These are phyloP conservation scores for Parasarocladium wereldwijsianum DNA, from an alignment of 2,329 filamentous ascomycete species.

Conservation along the genomic window DNA sequence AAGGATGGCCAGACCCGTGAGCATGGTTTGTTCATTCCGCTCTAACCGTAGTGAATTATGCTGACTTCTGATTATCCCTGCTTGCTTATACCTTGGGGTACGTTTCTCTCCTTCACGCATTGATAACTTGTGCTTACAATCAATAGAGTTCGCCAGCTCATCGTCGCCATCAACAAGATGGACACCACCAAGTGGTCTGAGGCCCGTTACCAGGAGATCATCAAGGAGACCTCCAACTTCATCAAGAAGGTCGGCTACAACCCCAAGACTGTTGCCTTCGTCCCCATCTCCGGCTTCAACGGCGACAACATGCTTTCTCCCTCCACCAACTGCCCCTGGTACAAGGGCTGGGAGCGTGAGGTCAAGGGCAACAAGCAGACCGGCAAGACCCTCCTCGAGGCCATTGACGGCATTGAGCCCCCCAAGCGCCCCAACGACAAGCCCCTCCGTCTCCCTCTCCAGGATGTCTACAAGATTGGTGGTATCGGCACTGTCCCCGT, in stretches of 20 bases:
- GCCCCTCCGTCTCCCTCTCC: constrained; percentile 98
- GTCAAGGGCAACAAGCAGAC: constrained; percentile 59
- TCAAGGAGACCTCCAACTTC: constrained; percentile 99
- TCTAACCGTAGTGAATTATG: no score
- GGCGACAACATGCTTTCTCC: constrained; percentile 97
- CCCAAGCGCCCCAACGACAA: constrained; percentile 93
- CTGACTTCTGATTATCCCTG: no score
- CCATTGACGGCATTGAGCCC: constrained; percentile 90
- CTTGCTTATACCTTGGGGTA: constrained; percentile 99
- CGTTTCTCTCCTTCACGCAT: no score
- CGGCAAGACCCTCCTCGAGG: constrained; percentile 98
- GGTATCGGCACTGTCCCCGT: constrained; percentile 99
- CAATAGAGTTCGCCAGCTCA: constrained; percentile 99
- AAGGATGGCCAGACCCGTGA: constrained; percentile 99
- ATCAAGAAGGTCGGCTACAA: constrained; percentile 99
- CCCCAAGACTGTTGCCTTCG: constrained; percentile 96
- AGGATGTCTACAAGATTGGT: constrained; percentile 99
- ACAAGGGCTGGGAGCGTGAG: constrained; percentile 99
- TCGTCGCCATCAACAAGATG: constrained; percentile 99
- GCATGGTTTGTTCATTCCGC: no score
- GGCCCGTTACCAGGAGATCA: constrained; percentile 94
- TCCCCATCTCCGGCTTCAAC: constrained; percentile 99
- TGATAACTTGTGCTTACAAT: no score
- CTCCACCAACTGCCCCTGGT: constrained; percentile 96
- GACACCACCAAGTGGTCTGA: constrained; percentile 98